Percentiles rank a stretch among this genome's conserved stretches.
Evolutionary conservation across 495 filamentous ascomycete species (phyloP).

Genomic region (Alectoria sarmentosa): DNA sequence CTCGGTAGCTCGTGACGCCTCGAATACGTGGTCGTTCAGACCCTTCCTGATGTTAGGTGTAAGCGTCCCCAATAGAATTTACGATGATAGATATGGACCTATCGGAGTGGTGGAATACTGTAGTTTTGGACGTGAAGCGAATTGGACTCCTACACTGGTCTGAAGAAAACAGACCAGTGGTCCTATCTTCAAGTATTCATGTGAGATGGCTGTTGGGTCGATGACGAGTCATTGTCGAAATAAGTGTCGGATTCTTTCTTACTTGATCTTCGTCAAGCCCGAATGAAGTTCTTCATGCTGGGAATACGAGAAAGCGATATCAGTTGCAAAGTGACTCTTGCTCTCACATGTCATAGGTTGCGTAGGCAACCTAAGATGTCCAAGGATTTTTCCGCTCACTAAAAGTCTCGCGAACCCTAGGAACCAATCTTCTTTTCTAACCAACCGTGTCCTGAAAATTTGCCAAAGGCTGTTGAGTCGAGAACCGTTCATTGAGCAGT

Average conservation of each 20-base stretch:
- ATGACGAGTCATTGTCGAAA: background rate
- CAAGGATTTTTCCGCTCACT: no score
- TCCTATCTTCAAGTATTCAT: no score
- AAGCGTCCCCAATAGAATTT: no score
- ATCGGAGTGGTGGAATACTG: no score
- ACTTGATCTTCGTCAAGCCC: background rate
- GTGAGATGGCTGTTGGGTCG: background rate
- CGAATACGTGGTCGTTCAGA: background rate
- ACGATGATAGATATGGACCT: no score
- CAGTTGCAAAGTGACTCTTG: no score
- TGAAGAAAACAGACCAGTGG: no score
- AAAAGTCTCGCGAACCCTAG: background rate
- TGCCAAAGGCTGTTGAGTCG: background rate
- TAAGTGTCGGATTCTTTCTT: background rate
- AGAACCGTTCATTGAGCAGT: background rate
- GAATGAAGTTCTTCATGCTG: background rate
- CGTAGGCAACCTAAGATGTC: no score
- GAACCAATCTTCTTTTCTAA: background rate
- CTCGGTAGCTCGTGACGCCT: background rate
- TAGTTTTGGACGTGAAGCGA: no score
- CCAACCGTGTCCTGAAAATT: background rate
- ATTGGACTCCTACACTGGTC: no score
- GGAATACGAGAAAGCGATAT: no score
- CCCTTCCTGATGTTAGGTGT: background rate
- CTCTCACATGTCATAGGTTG: background rate